Evolutionary conservation across 768 basidiomycete genomes (phyloP).

Genomic region (Lactarius vividus): DNA sequence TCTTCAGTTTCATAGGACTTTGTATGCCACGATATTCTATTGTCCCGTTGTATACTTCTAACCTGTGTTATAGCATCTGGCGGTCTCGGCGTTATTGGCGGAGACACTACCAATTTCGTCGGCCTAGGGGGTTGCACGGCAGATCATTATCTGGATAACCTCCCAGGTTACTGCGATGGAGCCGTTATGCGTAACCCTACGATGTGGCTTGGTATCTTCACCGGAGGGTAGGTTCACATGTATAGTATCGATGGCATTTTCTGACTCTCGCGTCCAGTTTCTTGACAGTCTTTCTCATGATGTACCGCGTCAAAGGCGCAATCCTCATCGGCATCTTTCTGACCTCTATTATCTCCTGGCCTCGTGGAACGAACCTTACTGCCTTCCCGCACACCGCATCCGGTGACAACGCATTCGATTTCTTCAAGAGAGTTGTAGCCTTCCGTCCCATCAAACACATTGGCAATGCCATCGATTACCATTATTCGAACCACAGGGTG

Average conservation of each 20-base stretch:
- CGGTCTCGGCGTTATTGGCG: conserved; percentile 75
- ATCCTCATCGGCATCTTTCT: conserved; percentile 82
- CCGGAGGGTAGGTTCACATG: conserved; percentile 61
- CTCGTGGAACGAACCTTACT: conserved; percentile 75
- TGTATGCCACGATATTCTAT: conserved; percentile 40
- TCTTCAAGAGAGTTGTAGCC: conserved; percentile 80
- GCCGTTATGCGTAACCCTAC: conserved; percentile 71
- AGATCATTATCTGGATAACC: conserved; percentile 44
- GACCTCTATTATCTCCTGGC: conserved; percentile 86
- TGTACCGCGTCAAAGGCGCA: conserved; percentile 81
- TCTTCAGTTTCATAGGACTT: conserved; percentile 66
- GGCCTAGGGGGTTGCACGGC: conserved; percentile 70
- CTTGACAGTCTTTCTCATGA: conserved; percentile 73
- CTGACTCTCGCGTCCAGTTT: conserved; percentile 42
- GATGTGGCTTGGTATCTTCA: conserved; percentile 86
- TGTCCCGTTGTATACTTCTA: neutral
- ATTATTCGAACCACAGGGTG: conserved; percentile 56
- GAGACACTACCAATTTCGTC: conserved; percentile 69
- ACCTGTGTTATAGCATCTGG: conserved; percentile 45
- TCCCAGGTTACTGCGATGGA: conserved; percentile 59
- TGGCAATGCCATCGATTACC: conserved; percentile 58
- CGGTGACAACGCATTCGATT: conserved; percentile 74
- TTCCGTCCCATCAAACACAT: conserved; percentile 62
- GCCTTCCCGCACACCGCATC: conserved; percentile 69
- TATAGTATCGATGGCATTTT: neutral